phyloP scores from a whole-genome alignment of 176 grass and related monocot species.

The Bolboschoenus planiculmis region DNA sequence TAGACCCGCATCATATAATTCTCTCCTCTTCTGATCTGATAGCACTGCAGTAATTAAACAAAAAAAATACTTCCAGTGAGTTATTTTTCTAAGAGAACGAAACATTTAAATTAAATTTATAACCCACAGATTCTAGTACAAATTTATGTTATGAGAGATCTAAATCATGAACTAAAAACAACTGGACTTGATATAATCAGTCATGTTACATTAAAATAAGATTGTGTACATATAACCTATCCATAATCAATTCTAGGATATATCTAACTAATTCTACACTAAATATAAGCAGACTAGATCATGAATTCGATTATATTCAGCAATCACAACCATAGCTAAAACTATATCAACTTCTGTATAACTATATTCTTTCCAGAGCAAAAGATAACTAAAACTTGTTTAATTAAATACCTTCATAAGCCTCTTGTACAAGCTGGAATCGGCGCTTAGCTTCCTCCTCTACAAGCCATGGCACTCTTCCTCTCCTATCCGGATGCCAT shows the following conservation, averaged over 20 bases:
- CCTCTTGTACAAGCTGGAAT: conserved; percentile 85
- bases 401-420: conserved; percentile 56
- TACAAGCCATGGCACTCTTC: conserved; percentile 35
- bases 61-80: neutral
- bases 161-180: neutral
- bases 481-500: conserved; percentile 81
- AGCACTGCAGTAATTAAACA: conserved; percentile 41
- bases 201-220: neutral
- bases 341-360: no score
- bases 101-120: neutral
- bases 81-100: neutral
- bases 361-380: no score
- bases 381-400: neutral
- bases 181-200: neutral
- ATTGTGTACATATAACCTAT: neutral
- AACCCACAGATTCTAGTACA: neutral
- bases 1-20: conserved; percentile 55
- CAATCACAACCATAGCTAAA: no score
- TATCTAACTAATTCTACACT: neutral
- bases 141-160: neutral
- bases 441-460: conserved; percentile 69
- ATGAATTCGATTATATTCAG: no score
- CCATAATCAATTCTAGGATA: neutral
- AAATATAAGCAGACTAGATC: neutral
- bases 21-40: conserved; percentile 62